Conservation (phyloP, 164 flowering plant species). For the Amborella trichopoda region DNA sequence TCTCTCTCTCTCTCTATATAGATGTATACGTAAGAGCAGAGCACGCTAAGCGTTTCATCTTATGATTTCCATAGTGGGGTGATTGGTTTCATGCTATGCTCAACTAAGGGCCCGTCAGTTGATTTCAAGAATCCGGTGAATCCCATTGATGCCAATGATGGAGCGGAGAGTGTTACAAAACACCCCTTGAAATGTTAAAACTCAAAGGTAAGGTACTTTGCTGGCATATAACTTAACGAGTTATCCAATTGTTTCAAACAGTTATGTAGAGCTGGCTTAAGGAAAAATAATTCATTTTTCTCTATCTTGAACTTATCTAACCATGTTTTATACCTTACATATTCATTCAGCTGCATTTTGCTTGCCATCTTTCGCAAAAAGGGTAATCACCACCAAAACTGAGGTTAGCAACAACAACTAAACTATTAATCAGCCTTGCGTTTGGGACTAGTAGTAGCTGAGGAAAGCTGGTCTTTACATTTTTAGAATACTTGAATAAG, state of each 20-base stretch:
- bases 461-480: too few relatives aligned
- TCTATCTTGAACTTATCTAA: slow-evolving; percentile 2
- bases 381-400: slow-evolving; percentile 12
- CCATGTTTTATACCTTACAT: too few relatives aligned
- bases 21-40: too few relatives aligned
- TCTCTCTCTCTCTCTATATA: not conserved
- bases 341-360: slow-evolving; percentile 51
- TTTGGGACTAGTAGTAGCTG: too few relatives aligned
- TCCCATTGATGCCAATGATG: slow-evolving; percentile 21
- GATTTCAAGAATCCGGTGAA: slow-evolving; percentile 52
- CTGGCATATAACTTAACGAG: too few relatives aligned
- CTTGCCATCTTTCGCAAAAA: slow-evolving; percentile 42
- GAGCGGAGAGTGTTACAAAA: slow-evolving; percentile 12
- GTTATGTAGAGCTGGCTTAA: not conserved
- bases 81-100: slow-evolving; percentile 72
- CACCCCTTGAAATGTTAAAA: slow-evolving; percentile 46
- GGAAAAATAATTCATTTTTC: not conserved
- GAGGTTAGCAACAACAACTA: too few relatives aligned
- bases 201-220: slow-evolving; percentile 27
- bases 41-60: too few relatives aligned
- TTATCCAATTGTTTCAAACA: not conserved
- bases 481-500: too few relatives aligned
- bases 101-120: slow-evolving; percentile 53
- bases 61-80: too few relatives aligned
- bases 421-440: too few relatives aligned